These are phyloP conservation scores for Neurospora sp. DNA, from an alignment of 495 filamentous ascomycete genomes.

Conservation along the genomic window DNA sequence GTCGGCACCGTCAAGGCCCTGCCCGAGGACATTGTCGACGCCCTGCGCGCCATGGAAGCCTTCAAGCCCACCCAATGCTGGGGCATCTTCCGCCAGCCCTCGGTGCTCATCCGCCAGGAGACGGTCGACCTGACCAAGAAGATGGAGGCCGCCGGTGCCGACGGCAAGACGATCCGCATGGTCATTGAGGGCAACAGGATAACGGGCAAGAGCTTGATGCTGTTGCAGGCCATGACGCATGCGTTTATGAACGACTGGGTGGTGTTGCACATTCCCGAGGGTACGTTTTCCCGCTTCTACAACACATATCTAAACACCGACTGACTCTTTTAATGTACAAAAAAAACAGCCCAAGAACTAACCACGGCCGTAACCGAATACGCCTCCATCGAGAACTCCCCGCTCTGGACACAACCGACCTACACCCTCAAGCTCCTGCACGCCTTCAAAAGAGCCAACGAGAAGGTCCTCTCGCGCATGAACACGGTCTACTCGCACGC, in stretches of 20 bases:
- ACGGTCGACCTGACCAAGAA: conserved; percentile 57
- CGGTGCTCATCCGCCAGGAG: conserved; percentile 63
- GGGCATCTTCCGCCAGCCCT: conserved; percentile 73
- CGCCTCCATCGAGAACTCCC: conserved; percentile 48
- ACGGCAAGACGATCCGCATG: conserved; percentile 50
- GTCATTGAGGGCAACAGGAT: conserved; percentile 65
- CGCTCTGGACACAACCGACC: conserved; percentile 62
- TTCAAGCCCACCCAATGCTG: conserved; percentile 91
- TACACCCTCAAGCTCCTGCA: conserved; percentile 64
- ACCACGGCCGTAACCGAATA: conserved; percentile 72
- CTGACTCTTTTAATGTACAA: too few relatives aligned
- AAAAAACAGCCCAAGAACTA: conserved; percentile 61
- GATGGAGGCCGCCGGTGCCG: conserved; percentile 43
- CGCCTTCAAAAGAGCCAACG: conserved; percentile 63
- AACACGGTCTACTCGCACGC: conserved; percentile 50
- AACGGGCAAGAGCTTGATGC: conserved; percentile 73
- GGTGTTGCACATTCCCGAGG: conserved; percentile 85
- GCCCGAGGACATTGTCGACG: conserved; percentile 60
- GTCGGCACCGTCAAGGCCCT: conserved; percentile 60
- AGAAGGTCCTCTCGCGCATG: conserved; percentile 48
- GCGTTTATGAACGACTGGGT: conserved; percentile 78
- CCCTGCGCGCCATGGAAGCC: conserved; percentile 69
- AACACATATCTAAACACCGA: too few relatives aligned
- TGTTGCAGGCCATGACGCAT: conserved; percentile 77
- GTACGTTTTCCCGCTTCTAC: conserved; percentile 28